Conservation (phyloP, 2,329 filamentous ascomycete genomes). For the Botrytis sinoallii region DNA sequence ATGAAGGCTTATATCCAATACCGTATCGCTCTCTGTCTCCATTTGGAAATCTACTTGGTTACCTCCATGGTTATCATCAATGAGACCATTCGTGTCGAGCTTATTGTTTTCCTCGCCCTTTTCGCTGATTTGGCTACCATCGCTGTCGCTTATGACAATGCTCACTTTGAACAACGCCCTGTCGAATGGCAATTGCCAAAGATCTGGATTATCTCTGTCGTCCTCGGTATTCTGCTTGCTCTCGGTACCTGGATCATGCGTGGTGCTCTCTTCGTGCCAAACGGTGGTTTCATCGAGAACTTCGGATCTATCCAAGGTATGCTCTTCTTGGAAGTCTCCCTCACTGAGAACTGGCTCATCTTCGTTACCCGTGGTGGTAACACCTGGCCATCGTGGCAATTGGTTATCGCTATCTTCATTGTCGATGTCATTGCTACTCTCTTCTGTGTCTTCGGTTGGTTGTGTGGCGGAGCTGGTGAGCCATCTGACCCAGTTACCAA, state of each 20-base stretch:
- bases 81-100: slow-evolving; percentile 68
- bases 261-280: slow-evolving; percentile 64
- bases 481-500: slow-evolving; percentile 38
- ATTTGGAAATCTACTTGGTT: slow-evolving; percentile 79
- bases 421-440: slow-evolving; percentile 71
- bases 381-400: slow-evolving; percentile 73
- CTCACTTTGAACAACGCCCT: slow-evolving; percentile 69
- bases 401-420: slow-evolving; percentile 66
- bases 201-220: slow-evolving; percentile 73
- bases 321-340: slow-evolving; percentile 68
- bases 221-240: slow-evolving; percentile 66
- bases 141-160: slow-evolving; percentile 76
- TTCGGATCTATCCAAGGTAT: slow-evolving; percentile 73
- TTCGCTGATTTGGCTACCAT: slow-evolving; percentile 79
- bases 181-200: slow-evolving; percentile 80
- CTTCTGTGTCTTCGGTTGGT: slow-evolving; percentile 74
- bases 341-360: slow-evolving; percentile 77
- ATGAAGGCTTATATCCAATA: slow-evolving; percentile 97
- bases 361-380: slow-evolving; percentile 72
- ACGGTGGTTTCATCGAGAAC: slow-evolving; percentile 72
- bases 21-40: slow-evolving; percentile 87
- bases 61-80: slow-evolving; percentile 78
- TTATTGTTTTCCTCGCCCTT: slow-evolving; percentile 75
- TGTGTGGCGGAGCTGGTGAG: slow-evolving; percentile 51
- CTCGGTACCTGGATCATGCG: slow-evolving; percentile 71